Evolutionary conservation across 345 rosid species (phyloP).

Genomic region (Aquilaria yunnanensis): DNA sequence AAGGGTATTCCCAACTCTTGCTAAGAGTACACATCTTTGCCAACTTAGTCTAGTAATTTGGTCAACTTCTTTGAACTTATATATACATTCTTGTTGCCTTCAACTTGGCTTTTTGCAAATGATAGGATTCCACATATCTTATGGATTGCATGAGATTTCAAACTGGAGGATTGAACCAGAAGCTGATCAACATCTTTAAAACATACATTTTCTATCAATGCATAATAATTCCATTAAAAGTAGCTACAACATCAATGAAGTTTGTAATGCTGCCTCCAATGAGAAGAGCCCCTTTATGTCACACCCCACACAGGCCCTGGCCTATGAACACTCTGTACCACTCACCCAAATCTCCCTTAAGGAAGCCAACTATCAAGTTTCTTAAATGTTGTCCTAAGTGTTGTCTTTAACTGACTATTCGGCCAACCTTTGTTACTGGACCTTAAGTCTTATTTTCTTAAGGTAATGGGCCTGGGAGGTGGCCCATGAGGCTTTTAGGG

Average conservation of each 20-base stretch:
- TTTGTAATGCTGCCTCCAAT: constrained; percentile 99
- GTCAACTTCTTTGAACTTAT: constrained; percentile 95
- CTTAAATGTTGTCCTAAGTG: no score
- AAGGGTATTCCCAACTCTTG: constrained; percentile 83
- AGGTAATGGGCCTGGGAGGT: no score
- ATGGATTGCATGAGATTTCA: neutral
- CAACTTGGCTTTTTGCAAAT: constrained; percentile 64
- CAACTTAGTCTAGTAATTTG: constrained; percentile 87
- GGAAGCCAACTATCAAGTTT: no score
- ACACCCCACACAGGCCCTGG: no score
- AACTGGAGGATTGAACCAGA: neutral
- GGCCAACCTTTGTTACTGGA: no score
- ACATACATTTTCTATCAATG: constrained; percentile 81
- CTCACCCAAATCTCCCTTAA: no score
- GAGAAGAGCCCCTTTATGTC: constrained; percentile 77
- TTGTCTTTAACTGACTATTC: no score
- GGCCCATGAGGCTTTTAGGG: no score
- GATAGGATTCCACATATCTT: neutral
- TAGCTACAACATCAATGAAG: constrained; percentile 94
- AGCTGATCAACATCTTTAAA: neutral
- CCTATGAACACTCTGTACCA: no score
- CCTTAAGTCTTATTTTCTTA: no score
- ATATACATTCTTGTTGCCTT: constrained; percentile 93
- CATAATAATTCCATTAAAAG: constrained; percentile 91
- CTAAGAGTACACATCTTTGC: constrained; percentile 80